Evolutionary conservation across 1,139 yeast species (phyloP).

Genomic region (Diutina scorzettiae): DNA sequence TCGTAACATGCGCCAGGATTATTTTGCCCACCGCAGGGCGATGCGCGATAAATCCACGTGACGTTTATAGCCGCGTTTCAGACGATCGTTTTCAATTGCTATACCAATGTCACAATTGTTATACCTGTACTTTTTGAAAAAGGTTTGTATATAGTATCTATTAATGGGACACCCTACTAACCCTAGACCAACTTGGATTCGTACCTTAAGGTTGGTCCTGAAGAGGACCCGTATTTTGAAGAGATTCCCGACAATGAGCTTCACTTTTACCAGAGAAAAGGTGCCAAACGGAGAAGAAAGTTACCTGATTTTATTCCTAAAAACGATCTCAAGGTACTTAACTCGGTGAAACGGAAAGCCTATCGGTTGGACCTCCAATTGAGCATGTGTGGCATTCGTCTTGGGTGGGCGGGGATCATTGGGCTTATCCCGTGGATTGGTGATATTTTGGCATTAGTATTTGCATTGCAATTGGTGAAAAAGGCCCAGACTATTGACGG

Average conservation of each 20-base stretch:
- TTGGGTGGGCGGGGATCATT: constrained; percentile 66
- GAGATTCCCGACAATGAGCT: constrained; percentile 36
- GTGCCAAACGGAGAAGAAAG: constrained; percentile 33
- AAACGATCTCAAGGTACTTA: constrained; percentile 40
- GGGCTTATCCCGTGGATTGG: constrained; percentile 63
- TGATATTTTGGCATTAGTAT: constrained; percentile 34
- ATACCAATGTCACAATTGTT: constrained; percentile 16
- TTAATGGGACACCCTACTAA: constrained; percentile 7
- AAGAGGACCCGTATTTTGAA: constrained; percentile 36
- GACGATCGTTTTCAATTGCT: too few relatives aligned
- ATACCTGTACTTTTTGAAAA: constrained; percentile 25
- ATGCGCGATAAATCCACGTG: too few relatives aligned
- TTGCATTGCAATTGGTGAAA: constrained; percentile 39
- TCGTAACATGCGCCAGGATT: constrained; percentile 44
- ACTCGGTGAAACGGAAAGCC: constrained; percentile 46
- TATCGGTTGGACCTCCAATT: constrained; percentile 55
- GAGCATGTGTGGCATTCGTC: constrained; percentile 47
- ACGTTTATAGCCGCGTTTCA: too few relatives aligned
- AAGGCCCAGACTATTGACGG: constrained; percentile 49
- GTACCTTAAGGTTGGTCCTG: constrained; percentile 9
- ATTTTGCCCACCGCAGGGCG: too few relatives aligned
- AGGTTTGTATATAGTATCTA: constrained; percentile 19
- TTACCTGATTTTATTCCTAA: constrained; percentile 45
- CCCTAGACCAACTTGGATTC: constrained; percentile 24
- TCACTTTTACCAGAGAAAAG: constrained; percentile 33